Conservation (phyloP, 2,329 filamentous ascomycete species). For the Colletotrichum sojae region DNA sequence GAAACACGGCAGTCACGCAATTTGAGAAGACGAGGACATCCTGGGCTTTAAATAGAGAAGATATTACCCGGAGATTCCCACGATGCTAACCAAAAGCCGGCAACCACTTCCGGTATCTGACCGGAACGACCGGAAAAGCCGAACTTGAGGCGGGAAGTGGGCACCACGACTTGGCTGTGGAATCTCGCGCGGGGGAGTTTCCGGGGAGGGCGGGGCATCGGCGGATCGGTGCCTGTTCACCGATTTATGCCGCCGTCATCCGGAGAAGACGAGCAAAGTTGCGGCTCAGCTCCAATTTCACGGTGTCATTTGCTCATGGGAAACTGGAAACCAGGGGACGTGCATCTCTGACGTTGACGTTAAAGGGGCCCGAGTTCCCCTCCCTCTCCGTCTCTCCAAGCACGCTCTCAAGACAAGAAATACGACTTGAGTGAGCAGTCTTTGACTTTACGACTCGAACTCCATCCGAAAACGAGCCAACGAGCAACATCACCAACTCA, state of each 20-base stretch:
- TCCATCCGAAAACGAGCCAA: not conserved
- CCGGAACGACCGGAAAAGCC: conserved; percentile 24
- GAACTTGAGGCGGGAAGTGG: conserved; percentile 12
- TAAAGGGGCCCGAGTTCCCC: not conserved
- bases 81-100: not conserved
- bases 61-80: conserved; percentile 20
- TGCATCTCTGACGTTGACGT: not conserved
- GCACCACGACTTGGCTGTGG: not conserved
- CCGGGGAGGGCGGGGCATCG: conserved; percentile 18
- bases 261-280: not conserved
- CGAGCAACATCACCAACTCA: not conserved
- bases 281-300: not conserved
- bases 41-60: conserved; percentile 15
- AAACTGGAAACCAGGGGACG: too few species aligned
- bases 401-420: too few species aligned
- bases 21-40: not conserved
- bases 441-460: not conserved
- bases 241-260: conserved; percentile 8
- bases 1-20: not conserved
- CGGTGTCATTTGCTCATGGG: conserved; percentile 3
- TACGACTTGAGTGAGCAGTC: not conserved
- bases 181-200: conserved; percentile 25
- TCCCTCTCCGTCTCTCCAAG: not conserved
- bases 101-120: not conserved
- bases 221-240: conserved; percentile 19